Evolutionary conservation across 345 rosid genomes (phyloP), one percentile per base, ranked within the genome.

Genomic region (Boechera divaricarpa): DNA sequence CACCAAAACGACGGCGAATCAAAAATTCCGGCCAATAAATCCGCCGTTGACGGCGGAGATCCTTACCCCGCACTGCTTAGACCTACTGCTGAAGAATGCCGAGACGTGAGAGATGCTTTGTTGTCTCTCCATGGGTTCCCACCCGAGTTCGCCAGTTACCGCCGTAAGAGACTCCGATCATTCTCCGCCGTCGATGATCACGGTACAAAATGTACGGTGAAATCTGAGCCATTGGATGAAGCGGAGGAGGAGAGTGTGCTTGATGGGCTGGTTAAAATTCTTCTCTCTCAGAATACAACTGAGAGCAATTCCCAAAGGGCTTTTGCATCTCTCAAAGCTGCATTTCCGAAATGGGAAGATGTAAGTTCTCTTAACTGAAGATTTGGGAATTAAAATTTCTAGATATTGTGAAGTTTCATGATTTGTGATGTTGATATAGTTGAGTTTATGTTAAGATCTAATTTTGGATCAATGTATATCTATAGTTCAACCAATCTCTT

Each of bases 231-330:
- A 0, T 70, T 64, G 69, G 35, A 44, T 53, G 61, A 4, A 7
- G 52, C 18, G 35, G 78, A 47, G 11, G n/a, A 77, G 21, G 97
- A 90, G 81, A 89, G 82, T 57, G 97, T 94, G 65, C 82, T 94
- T 70, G 97, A 92, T 74, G 98, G 97, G 35, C 76, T 91, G 47
- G 82, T 91, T 12, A 90, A 89, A 78, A 86, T 87, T 6, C 82
- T 91, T 68, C 85, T 94, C 2, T 90, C 98, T 2, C 98, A 91
- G 88, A 94, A 94, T 76, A 94, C 94, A 3, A 87, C 88, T 32
- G 95, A 91, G 80, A 76, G 59, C 62, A 91, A 91, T 83, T 91
- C 93, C 33, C 83, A 47, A 65, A 87, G 83, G 79, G 98, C 97
- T 70, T 94, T 94, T 61, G 79, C 87, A 53, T 89, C 91, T 77